Evolutionary conservation across 805 yeast genomes (phyloP), one percentile per base, ranked within the genome.

Genomic region (Candida peoriensis): DNA sequence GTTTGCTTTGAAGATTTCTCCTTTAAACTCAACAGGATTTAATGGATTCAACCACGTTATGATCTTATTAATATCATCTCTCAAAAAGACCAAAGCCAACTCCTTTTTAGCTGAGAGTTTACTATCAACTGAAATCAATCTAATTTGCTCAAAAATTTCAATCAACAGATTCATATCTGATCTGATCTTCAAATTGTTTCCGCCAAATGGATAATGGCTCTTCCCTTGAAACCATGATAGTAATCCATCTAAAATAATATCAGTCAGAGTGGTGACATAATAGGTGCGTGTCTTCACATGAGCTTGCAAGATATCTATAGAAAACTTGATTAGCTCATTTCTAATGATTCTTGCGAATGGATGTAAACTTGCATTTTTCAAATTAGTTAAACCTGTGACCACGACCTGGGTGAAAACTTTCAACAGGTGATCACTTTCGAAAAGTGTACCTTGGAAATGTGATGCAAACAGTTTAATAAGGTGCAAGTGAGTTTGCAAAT

Each of bases 121-220:
- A 20, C 52, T 50, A 43, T 59, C 21, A n/a, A 44, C 25, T 6
- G 33, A 22, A 24, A 47, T 22, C 4, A 12, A 5, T 12, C 24
- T 41, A 16, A 48, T 33, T 35, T 41, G 41, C 57, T 54, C 24
- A 44, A 51, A 42, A 52, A 83, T 68, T 17, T 72, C 77, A 20
- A 68, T 62, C 44, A 90, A 63, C 32, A 80, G 58, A 5, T 68
- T 63, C 47, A 72, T 68, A 48, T 89, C 96, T 2, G 86, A 74
- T 43, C 77, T 78, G 33, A 79, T 76, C 52, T 78, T 78, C 42
- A 85, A 58, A 28, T 74, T 68, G 52, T 90, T 87, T 9, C 87
- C 81, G 4, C 98, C 97, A 61, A 71, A 88, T 12, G 97, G 96
- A 63, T 81, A 81, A 4, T 70, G 64, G 2, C 76, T 66, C 15